Percentiles rank a stretch among this genome's conserved stretches.
Evolutionary conservation across 345 rosid genomes (phyloP).

Genomic region (Moricandia arvensis): DNA sequence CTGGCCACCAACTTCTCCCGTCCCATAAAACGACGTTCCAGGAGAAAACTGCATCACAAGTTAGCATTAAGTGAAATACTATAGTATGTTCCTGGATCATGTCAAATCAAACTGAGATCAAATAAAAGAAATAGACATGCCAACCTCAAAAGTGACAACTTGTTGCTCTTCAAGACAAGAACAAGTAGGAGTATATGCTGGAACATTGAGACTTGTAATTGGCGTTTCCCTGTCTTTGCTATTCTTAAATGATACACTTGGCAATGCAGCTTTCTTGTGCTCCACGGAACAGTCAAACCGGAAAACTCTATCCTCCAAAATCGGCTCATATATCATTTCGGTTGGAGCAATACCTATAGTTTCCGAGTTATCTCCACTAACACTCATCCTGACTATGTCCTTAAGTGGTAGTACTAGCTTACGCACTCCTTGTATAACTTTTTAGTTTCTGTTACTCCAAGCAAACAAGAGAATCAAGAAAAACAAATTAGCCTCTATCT

Average conservation of each 20-base stretch:
- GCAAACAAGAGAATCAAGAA: background rate
- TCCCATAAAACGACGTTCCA: constrained; percentile 88
- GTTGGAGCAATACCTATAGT: constrained; percentile 29
- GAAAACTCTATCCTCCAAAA: constrained; percentile 73
- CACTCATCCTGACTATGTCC: constrained; percentile 39
- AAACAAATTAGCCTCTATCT: constrained; percentile 14
- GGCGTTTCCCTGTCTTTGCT: constrained; percentile 57
- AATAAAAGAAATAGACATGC: too few species aligned
- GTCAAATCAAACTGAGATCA: background rate
- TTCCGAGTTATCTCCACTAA: constrained; percentile 35
- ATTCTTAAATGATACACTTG: constrained; percentile 65
- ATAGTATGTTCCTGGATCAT: background rate
- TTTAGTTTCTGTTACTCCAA: constrained; percentile 27
- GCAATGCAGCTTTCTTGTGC: constrained; percentile 56
- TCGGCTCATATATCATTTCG: constrained; percentile 66
- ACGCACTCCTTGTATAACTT: constrained; percentile 20
- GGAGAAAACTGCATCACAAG: constrained; percentile 55
- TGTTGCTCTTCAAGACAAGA: constrained; percentile 47
- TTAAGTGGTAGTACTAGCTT: constrained; percentile 29
- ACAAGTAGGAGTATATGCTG: constrained; percentile 55
- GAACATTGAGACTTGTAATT: constrained; percentile 40
- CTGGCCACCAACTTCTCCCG: constrained; percentile 94
- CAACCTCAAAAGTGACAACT: constrained; percentile 70
- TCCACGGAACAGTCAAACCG: constrained; percentile 69
- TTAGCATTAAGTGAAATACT: background rate